Conservation (phyloP, 345 rosid species). For the Aegle marmelos region DNA sequence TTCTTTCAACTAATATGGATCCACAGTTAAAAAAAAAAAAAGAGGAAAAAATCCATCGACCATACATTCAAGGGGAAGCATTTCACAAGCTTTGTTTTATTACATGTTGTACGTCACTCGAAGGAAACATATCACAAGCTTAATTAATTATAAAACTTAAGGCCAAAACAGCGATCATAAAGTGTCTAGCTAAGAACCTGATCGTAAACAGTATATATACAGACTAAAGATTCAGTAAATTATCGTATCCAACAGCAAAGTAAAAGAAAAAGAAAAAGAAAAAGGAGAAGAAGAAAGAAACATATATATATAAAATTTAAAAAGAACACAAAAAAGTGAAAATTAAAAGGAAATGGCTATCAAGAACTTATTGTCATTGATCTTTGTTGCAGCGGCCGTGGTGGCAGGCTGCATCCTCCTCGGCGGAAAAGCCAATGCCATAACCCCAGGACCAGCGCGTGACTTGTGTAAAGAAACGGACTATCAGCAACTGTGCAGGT, state of each 20-base stretch:
- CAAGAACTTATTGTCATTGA: background rate
- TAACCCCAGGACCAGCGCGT: background rate
- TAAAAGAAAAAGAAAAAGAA: background rate
- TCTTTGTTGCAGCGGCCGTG: background rate
- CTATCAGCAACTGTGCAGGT: conserved; percentile 19
- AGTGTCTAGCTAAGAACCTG: background rate
- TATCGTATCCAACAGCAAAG: background rate
- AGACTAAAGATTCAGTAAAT: background rate
- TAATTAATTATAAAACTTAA: background rate
- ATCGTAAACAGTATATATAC: background rate
- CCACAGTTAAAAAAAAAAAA: background rate
- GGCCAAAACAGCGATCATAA: too few species aligned
- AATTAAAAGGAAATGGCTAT: too few species aligned
- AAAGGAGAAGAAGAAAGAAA: background rate
- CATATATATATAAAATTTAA: too few species aligned
- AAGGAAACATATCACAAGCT: background rate
- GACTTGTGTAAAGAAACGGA: conserved; percentile 24
- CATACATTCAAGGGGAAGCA: background rate
- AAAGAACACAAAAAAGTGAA: too few species aligned
- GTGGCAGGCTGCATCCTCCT: background rate
- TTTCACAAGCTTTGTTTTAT: background rate
- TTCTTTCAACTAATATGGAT: background rate
- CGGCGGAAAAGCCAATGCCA: background rate
- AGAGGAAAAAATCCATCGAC: background rate
- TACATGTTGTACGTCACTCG: background rate